Percentiles rank a stretch among this genome's conserved stretches.
phyloP scores from a whole-genome alignment of 768 basidiomycete species.

The Suillus clintonianus region DNA sequence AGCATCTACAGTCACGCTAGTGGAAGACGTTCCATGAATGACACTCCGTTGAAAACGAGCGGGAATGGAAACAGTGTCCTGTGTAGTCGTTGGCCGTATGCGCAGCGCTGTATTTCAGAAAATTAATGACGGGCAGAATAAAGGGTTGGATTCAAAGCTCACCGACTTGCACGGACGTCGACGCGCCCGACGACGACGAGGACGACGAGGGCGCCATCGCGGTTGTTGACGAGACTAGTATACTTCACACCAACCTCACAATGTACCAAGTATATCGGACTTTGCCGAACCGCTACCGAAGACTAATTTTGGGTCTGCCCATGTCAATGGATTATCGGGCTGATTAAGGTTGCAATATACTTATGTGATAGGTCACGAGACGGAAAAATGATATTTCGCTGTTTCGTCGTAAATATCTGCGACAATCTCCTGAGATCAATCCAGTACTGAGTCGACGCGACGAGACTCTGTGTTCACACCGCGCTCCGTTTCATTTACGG shows the following conservation, averaged over 20 bases:
- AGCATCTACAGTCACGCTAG: conserved; percentile 83
- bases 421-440: background rate
- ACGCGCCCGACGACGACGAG: conserved; percentile 57
- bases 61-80: conserved; percentile 86
- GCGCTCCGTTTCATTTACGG: background rate
- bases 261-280: background rate
- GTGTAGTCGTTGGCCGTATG: conserved; percentile 83
- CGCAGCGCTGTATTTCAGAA: conserved; percentile 64
- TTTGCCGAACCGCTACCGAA: background rate
- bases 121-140: conserved; percentile 15
- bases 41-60: conserved; percentile 91
- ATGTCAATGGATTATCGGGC: background rate
- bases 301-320: background rate
- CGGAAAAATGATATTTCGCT: background rate
- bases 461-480: background rate
- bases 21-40: conserved; percentile 74
- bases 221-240: conserved; percentile 22
- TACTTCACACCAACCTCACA: conserved; percentile 4
- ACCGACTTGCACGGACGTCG: conserved; percentile 95
- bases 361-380: background rate
- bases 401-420: background rate
- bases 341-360: background rate
- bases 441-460: background rate
- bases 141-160: conserved; percentile 37
- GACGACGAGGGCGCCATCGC: conserved; percentile 77